Evolutionary conservation across 139 green algal genomes (phyloP), one percentile per base, ranked within the genome.

Genomic region (Eudorina sp.): DNA sequence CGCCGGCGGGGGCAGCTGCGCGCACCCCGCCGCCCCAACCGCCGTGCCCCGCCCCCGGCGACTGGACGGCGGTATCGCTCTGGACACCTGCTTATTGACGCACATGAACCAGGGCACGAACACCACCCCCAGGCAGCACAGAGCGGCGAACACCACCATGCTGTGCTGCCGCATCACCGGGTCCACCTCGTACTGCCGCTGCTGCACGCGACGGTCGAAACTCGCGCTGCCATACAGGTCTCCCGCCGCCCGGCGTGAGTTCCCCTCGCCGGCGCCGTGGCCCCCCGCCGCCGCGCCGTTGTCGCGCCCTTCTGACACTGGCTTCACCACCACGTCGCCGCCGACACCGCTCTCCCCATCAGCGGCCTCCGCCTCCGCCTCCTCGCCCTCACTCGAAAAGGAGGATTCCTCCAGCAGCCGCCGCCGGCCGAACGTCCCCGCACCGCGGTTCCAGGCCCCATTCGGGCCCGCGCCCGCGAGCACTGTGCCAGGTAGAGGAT

Each of bases 101-200:
- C 23, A 74, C n/a, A 86, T 31, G 53, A 46, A 76, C 79, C 41
- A 64, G 19, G 79, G 79, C 58, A 86, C 79, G 31, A 86, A 86
- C 40, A 86, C 60, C 27, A 31, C 79, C 0, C 40, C 58, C 79
- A 86, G 29, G 79, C 40, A 45, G 41, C 40, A 62, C n/a, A 86
- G 58, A 41, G 79, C 79, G 36, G 62, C 25, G 1, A 86, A 34
- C 41, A 86, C 79, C 29, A 86, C 79, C 60, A 86, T n/a, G 79
- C 79, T 86, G 40, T 76, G 79, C 58, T 62, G 79, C 40, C 60
- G 40, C 41, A 86, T 31, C 55, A 64, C 79, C 1, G 79, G 79
- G 43, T 86, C 79, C 60, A 86, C 79, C 43, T 64, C 53, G 55
- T 85, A 85, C 13, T 14, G 19, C 27, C 23, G 19, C 40, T 58